Evolutionary conservation across 164 flowering plant species (phyloP).

Genomic region (Annona cherimola): DNA sequence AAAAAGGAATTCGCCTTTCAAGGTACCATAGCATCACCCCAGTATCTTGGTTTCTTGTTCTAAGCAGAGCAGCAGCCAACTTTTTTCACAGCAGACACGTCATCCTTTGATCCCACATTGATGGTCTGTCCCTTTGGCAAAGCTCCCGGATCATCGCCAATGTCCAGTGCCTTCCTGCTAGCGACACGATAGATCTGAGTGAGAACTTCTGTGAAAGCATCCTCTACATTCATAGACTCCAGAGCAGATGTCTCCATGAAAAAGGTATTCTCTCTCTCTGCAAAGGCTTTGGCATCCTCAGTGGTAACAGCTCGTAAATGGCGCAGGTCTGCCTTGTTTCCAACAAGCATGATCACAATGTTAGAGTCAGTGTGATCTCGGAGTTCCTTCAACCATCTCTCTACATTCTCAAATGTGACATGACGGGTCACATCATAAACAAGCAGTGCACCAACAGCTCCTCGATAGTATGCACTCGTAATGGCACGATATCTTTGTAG

Average conservation of each 20-base stretch:
- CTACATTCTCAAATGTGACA: constrained; percentile 71
- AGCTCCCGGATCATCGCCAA: constrained; percentile 65
- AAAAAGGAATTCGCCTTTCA: no score
- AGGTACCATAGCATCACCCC: neutral
- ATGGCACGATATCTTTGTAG: constrained; percentile 72
- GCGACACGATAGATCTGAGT: constrained; percentile 68
- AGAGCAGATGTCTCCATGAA: constrained; percentile 91
- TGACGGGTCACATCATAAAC: constrained; percentile 89
- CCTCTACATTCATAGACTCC: constrained; percentile 69
- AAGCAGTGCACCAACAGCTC: constrained; percentile 78
- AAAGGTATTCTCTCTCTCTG: constrained; percentile 58
- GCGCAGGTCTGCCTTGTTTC: constrained; percentile 78
- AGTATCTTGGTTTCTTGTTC: neutral
- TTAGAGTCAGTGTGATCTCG: constrained; percentile 66
- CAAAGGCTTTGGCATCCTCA: constrained; percentile 59
- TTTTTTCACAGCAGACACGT: constrained; percentile 77
- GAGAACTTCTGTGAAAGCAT: constrained; percentile 70
- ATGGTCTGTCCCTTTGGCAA: constrained; percentile 74
- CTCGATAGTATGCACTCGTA: constrained; percentile 86
- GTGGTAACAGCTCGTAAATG: constrained; percentile 64
- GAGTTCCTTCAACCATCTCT: constrained; percentile 81
- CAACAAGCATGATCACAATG: constrained; percentile 76
- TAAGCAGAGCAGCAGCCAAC: constrained; percentile 64
- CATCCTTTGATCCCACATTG: constrained; percentile 61
- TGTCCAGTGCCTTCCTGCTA: constrained; percentile 65